These are phyloP conservation scores for Lactifluus echinatus DNA, from an alignment of 768 basidiomycete genomes.

Conservation along the genomic window DNA sequence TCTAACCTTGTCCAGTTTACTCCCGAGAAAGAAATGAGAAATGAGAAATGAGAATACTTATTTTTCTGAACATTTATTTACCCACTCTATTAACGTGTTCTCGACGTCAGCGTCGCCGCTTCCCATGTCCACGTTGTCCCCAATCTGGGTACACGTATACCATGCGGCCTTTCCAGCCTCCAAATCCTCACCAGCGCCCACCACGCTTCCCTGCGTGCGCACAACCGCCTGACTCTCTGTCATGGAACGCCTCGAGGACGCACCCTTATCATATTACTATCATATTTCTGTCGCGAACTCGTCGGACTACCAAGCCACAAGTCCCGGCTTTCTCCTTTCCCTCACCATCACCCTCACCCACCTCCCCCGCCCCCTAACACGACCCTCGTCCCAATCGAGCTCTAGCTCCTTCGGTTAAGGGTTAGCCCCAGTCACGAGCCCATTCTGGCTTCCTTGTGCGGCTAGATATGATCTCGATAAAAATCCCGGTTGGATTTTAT, in stretches of 20 bases:
- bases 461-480: conserved; percentile 17
- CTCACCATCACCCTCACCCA: not conserved
- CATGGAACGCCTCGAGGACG: conserved; percentile 2
- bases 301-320: conserved; percentile 10
- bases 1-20: conserved; percentile 8
- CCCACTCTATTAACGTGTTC: not conserved
- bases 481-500: not conserved
- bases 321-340: not conserved
- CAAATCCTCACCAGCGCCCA: conserved; percentile 4
- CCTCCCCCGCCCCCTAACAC: not conserved
- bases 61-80: not conserved
- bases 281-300: conserved; percentile 11
- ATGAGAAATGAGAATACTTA: too few species aligned
- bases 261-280: conserved; percentile 7
- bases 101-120: conserved; percentile 10
- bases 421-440: conserved; percentile 16
- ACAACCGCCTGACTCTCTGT: conserved; percentile 7
- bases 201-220: conserved; percentile 14
- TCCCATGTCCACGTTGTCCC: not conserved
- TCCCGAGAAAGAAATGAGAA: not conserved
- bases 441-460: conserved; percentile 2
- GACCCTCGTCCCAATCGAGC: conserved; percentile 2
- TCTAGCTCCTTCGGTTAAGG: conserved; percentile 15
- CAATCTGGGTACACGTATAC: not conserved
- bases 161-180: not conserved